Percentiles rank a stretch among this genome's conserved stretches.
These are phyloP conservation scores for Coniochaeta ligniaria DNA, from an alignment of 2,329 filamentous ascomycete genomes.

Conservation along the genomic window DNA sequence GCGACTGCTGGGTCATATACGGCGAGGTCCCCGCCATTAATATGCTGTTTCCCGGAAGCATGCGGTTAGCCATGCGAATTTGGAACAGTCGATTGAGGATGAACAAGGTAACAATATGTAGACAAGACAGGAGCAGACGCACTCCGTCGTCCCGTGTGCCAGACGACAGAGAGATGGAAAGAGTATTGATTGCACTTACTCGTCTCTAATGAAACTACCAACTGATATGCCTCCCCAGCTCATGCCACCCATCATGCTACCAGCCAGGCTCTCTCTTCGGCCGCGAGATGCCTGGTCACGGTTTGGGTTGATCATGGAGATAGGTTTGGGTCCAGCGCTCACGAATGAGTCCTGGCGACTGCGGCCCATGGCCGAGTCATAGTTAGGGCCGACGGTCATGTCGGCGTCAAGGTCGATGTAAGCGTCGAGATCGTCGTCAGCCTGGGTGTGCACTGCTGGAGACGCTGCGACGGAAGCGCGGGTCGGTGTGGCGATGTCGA, in stretches of 20 bases:
- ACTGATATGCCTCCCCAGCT: slow-evolving; percentile 97
- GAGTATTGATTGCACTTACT: slow-evolving; percentile 56
- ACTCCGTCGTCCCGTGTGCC: not conserved
- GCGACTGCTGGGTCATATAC: slow-evolving; percentile 74
- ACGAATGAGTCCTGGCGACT: slow-evolving; percentile 59
- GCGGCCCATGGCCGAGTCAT: slow-evolving; percentile 52
- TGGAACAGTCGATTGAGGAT: not conserved
- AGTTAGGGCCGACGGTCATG: slow-evolving; percentile 53
- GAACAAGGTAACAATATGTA: not conserved
- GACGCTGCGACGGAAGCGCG: slow-evolving; percentile 15
- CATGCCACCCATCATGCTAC: slow-evolving; percentile 71
- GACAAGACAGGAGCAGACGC: not conserved
- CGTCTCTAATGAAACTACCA: slow-evolving; percentile 93
- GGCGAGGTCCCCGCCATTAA: slow-evolving; percentile 97
- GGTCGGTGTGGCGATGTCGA: slow-evolving; percentile 21
- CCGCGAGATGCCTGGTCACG: slow-evolving; percentile 50
- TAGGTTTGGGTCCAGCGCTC: slow-evolving; percentile 58
- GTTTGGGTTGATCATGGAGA: slow-evolving; percentile 59
- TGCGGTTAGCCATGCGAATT: slow-evolving; percentile 18
- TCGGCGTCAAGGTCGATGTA: slow-evolving; percentile 26
- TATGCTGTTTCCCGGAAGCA: slow-evolving; percentile 51
- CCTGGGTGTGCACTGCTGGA: slow-evolving; percentile 8
- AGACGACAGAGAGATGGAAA: slow-evolving; percentile 3
- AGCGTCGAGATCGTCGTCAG: slow-evolving; percentile 12
- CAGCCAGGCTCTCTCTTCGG: slow-evolving; percentile 55